Percentiles rank a stretch among this genome's conserved stretches.
phyloP scores from a whole-genome alignment of 768 basidiomycete genomes.

The Pleurotus tuoliensis region DNA sequence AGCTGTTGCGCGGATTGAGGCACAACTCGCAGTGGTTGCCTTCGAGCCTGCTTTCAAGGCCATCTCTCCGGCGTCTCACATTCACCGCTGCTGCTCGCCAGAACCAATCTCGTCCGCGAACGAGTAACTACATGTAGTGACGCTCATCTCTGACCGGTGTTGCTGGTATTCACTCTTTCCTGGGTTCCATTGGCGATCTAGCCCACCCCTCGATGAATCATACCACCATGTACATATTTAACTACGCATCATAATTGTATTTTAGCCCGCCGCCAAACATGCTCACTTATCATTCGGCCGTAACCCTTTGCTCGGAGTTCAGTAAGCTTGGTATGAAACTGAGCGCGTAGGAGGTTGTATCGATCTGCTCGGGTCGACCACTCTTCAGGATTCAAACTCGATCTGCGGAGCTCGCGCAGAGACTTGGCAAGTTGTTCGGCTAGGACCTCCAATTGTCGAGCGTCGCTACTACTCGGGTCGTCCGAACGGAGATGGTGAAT shows the following conservation, averaged over 20 bases:
- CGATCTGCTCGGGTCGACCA: not conserved
- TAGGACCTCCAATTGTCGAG: not conserved
- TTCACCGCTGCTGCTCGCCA: not conserved
- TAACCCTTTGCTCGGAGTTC: not conserved
- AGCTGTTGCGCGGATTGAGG: not conserved
- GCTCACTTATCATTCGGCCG: not conserved
- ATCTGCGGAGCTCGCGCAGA: not conserved
- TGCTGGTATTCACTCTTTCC: too few species aligned
- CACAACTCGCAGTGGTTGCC: not conserved
- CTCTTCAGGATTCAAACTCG: not conserved
- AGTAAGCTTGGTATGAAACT: not conserved
- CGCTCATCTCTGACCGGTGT: too few species aligned
- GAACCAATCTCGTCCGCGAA: not conserved
- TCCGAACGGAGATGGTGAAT: not conserved
- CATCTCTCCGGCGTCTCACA: not conserved
- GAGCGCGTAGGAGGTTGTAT: not conserved
- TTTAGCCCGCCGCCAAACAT: not conserved
- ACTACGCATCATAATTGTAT: not conserved
- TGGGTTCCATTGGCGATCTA: too few species aligned
- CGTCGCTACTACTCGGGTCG: not conserved
- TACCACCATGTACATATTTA: too few species aligned
- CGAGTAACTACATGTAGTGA: too few species aligned
- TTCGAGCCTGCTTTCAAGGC: not conserved
- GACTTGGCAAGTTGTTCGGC: not conserved
- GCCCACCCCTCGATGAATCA: too few species aligned